Evolutionary conservation across 2,329 filamentous ascomycete species (phyloP), one percentile per base, ranked within the genome.

Genomic region (Balansia obtecta): DNA sequence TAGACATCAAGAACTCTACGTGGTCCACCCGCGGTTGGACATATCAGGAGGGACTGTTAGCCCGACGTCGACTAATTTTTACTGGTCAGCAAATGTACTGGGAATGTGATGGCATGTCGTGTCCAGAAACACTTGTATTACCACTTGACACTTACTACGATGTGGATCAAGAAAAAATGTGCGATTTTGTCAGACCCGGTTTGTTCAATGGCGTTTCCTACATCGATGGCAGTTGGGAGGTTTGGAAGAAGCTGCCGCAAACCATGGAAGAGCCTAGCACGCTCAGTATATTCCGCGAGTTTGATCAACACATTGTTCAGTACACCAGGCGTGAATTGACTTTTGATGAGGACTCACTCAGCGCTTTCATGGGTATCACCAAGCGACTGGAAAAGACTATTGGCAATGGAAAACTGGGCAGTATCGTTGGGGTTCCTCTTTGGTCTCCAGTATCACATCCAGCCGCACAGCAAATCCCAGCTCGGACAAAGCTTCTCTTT

Each of bases 21-120:
- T 70, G 67, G 67, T 63, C 60, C 12, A 59, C 61, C 0, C 58
- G 67, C 18, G 67, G 63, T 8, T 70, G 67, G 67, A 70, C 67
- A 0, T 69, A 66, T 27, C 67, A 70, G 48, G 67, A 70, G 53
- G 65, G 62, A 1, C 54, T 69, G 0, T 56, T 69, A 4, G 63
- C 67, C 11, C 56, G 63, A 10, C 62, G 67, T 12, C 60, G 67
- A 2, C 61, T 70, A 8, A 58, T 69, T 39, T 70, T 70, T 34
- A 68, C 67, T 5, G 59, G 65, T n/a, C 57, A 64, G 34, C 64
- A 69, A 50, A 64, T 67, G 58, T 69, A 67, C 49, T 69, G 65
- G 59, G 64, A 70, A 39, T 70, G 67, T 39, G 65, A 60, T 41
- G 64, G 63, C 45, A 67, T 68, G 65, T 59, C 62, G 6, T 68